Evolutionary conservation across 2,329 filamentous ascomycete species (phyloP), one percentile per base, ranked within the genome.

Genomic region (Aureobasidium melanogenum): DNA sequence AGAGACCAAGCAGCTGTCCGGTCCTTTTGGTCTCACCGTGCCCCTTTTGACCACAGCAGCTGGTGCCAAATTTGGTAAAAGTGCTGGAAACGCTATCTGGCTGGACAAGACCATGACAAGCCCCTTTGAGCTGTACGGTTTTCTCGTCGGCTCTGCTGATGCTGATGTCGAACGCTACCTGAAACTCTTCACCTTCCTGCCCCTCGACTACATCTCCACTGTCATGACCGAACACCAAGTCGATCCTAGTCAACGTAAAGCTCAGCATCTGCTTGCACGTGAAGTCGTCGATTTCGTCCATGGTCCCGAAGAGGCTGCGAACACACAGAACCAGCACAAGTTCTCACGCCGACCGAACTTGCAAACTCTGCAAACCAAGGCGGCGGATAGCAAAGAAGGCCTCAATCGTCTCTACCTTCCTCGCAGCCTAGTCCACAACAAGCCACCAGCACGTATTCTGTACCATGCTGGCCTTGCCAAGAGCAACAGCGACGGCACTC

Each of bases 61-160:
- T 0, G 94, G 94, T 19, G 85, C 84, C 70, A 99, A 99, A 74
- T 92, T 97, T 68, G 94, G 94, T 56, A 99, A 99, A 77, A 95
- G 87, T 64, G 88, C 91, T 1, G 93, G 92, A 28, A 97, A 97
- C 72, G 92, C 93, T 2, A 76, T 99, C 38, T 99, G 94, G 94
- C 82, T 99, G 3, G 91, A 97, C 72, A 80, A 81, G 58, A 85
- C 87, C 68, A 83, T 91, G 82, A 96, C 93, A 1, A 86, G 82
- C 32, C 78, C 86, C 0, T 97, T 93, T 69, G 91, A 97, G 62
- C 80, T 97, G 1, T 97, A 97, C 72, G 84, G 84, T 68, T 97
- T 93, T 78, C 94, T 97, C 68, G 80, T 97, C 65, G 84, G 90
- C 55, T 87, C 88, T 0, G 80, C 91, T 0, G 94, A 99, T 70